These are phyloP conservation scores for Candolleomyces aberdarensis DNA, from an alignment of 768 basidiomycete species.

Conservation along the genomic window DNA sequence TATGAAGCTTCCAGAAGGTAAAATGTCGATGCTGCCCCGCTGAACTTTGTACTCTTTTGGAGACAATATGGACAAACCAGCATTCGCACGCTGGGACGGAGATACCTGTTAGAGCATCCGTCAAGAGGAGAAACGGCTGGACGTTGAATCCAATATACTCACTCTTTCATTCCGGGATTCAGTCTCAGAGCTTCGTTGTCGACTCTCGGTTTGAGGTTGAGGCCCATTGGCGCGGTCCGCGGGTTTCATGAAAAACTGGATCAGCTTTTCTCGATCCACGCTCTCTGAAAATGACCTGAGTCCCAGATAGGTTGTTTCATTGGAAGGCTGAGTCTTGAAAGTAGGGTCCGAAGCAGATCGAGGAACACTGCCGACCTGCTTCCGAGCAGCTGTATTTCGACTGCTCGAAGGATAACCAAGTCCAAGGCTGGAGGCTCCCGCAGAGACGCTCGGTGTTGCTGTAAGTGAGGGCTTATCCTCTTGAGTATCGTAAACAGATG, in stretches of 20 bases:
- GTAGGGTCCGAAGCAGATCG: no score
- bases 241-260: constrained; percentile 3
- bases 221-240: no score
- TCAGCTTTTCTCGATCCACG: background rate
- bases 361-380: no score
- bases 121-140: background rate
- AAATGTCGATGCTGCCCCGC: constrained; percentile 46
- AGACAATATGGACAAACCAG: background rate
- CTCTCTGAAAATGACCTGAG: background rate
- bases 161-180: background rate
- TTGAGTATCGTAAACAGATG: no score
- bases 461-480: background rate
- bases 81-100: background rate
- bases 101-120: background rate
- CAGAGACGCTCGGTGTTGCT: no score
- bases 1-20: constrained; percentile 47
- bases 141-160: background rate
- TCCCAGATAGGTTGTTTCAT: no score
- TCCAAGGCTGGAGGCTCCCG: no score
- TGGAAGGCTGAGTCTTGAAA: no score
- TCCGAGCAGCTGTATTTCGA: no score
- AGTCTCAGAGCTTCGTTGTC: background rate
- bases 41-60: constrained; percentile 35
- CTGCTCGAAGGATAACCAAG: no score
- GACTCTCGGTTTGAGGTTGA: background rate